Conservation (phyloP, 1,139 yeast genomes). For the Blastobotrys buckinghamii region DNA sequence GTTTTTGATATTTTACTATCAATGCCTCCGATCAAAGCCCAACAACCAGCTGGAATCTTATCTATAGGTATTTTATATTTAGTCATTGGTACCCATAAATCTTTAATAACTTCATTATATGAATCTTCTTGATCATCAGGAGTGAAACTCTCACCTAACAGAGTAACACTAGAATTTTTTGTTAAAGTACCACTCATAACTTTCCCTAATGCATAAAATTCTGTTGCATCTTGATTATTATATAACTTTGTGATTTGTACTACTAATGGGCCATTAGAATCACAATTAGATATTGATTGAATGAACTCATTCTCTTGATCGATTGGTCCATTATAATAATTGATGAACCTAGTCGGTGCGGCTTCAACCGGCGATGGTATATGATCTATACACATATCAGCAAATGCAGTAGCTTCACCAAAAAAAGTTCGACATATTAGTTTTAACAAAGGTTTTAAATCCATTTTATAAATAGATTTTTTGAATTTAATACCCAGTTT, state of each 20-base stretch:
- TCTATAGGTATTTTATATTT: constrained; percentile 58
- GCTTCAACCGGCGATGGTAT: constrained; percentile 41
- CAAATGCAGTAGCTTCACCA: constrained; percentile 47
- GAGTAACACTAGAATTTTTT: constrained; percentile 43
- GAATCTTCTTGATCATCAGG: constrained; percentile 51
- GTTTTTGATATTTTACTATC: constrained; percentile 50
- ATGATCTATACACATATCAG: constrained; percentile 40
- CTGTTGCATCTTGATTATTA: constrained; percentile 43
- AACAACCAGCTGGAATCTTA: constrained; percentile 54
- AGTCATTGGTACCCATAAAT: constrained; percentile 61
- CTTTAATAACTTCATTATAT: constrained; percentile 37
- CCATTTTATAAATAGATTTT: constrained; percentile 36
- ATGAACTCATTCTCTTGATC: constrained; percentile 19
- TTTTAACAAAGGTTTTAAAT: constrained; percentile 53
- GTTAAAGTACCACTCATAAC: constrained; percentile 55
- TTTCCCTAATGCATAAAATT: constrained; percentile 52
- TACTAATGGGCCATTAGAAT: constrained; percentile 40
- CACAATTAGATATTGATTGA: constrained; percentile 27
- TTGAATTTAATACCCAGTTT: constrained; percentile 31
- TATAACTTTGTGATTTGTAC: constrained; percentile 61
- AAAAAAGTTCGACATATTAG: constrained; percentile 53
- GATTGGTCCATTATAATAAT: constrained; percentile 13
- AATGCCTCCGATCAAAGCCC: constrained; percentile 63
- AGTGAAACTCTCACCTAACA: constrained; percentile 53
- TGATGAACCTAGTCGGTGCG: constrained; percentile 22